Evolutionary conservation across 495 filamentous ascomycete species (phyloP).

Genomic region (Cercophora sp.): DNA sequence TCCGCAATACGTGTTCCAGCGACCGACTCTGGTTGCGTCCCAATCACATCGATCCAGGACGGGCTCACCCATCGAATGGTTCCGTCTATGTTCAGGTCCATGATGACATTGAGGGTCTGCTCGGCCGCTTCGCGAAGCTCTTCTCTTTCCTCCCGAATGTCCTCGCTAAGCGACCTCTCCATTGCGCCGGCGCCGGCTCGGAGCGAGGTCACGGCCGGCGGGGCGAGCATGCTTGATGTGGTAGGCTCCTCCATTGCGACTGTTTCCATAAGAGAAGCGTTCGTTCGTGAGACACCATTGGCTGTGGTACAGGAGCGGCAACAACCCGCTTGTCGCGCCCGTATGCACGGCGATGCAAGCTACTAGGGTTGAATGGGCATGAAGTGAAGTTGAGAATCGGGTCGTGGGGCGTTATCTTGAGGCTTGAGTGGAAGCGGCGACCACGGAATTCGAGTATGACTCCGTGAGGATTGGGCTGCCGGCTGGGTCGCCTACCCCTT

Average conservation of each 20-base stretch:
- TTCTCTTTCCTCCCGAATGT: constrained; percentile 70
- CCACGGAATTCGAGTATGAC: constrained; percentile 1
- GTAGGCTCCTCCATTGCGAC: constrained; percentile 41
- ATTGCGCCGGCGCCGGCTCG: constrained; percentile 44
- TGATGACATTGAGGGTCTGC: constrained; percentile 90
- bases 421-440: constrained; percentile 1
- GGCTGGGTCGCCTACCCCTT: too few relatives aligned
- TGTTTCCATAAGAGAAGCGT: constrained; percentile 13
- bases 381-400: neutral
- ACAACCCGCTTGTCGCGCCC: constrained; percentile 8
- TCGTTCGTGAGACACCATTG: constrained; percentile 19
- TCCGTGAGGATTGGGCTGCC: constrained; percentile 14
- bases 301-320: constrained; percentile 3
- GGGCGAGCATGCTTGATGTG: constrained; percentile 36
- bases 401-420: too few relatives aligned
- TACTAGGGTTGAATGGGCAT: neutral
- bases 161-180: constrained; percentile 51
- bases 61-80: constrained; percentile 92
- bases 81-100: constrained; percentile 86
- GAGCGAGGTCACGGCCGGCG: constrained; percentile 46
- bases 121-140: constrained; percentile 94
- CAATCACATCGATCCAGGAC: constrained; percentile 93
- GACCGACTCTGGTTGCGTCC: constrained; percentile 68
- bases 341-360: neutral
- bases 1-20: constrained; percentile 75